Percentiles rank a stretch among this genome's conserved stretches.
Evolutionary conservation across 306 rosid genomes (phyloP).

Genomic region (Cucumis sativus): Cucumber_9930_V3 NC_026655.2:30411001-30411500

Average conservation of each 20-base stretch:
- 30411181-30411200: conserved; percentile 68
- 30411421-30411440: conserved; percentile 80
- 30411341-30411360: conserved; percentile 83
- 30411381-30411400: conserved; percentile 76
- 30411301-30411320: conserved; percentile 34
- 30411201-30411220: conserved; percentile 71
- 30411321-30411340: conserved; percentile 77
- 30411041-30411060: background rate
- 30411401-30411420: conserved; percentile 71
- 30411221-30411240: conserved; percentile 56
- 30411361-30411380: conserved; percentile 49
- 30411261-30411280: conserved; percentile 83
- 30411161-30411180: conserved; percentile 64
- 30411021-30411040: background rate
- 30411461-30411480: conserved; percentile 56
- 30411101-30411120: conserved; percentile 24
- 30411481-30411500: conserved; percentile 79
- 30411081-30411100: conserved; percentile 10
- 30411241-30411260: conserved; percentile 43
- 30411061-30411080: background rate
- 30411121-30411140: conserved; percentile 54
- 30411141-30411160: conserved; percentile 63
- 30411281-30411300: conserved; percentile 39
- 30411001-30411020: background rate
- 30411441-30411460: conserved; percentile 69